Evolutionary conservation across 768 basidiomycete species (phyloP).

Genomic region (Amanita rimosa): DNA sequence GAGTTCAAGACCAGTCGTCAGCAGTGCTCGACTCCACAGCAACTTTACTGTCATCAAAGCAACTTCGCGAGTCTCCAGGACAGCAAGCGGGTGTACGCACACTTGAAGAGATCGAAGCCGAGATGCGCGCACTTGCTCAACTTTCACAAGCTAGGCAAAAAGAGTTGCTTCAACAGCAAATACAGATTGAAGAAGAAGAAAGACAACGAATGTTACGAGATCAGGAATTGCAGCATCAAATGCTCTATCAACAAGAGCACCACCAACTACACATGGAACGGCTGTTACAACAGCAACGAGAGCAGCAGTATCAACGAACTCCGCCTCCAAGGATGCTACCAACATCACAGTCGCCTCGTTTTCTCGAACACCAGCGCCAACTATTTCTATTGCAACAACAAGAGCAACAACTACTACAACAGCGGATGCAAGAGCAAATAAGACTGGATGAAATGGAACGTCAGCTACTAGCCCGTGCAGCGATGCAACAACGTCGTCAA

Average conservation of each 20-base stretch:
- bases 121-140: slow-evolving; percentile 60
- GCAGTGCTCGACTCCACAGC: slow-evolving; percentile 25
- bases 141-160: slow-evolving; percentile 17
- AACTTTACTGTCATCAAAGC: slow-evolving; percentile 11
- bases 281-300: slow-evolving; percentile 37
- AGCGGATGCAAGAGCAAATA: slow-evolving; percentile 53
- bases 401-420: slow-evolving; percentile 42
- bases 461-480: slow-evolving; percentile 39
- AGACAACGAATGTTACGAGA: slow-evolving; percentile 16
- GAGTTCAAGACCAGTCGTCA: slow-evolving; percentile 18
- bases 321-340: slow-evolving; percentile 70
- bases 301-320: slow-evolving; percentile 43
- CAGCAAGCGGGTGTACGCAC: slow-evolving; percentile 37
- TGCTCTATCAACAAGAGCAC: slow-evolving; percentile 25
- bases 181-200: slow-evolving; percentile 14
- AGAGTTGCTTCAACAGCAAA: slow-evolving; percentile 18
- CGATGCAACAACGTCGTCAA: slow-evolving; percentile 27
- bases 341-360: slow-evolving; percentile 67
- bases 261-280: slow-evolving; percentile 36
- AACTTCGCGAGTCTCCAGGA: slow-evolving; percentile 24
- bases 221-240: slow-evolving; percentile 23
- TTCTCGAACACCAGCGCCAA: slow-evolving; percentile 67
- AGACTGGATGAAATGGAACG: slow-evolving; percentile 57
- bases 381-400: slow-evolving; percentile 58
- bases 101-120: slow-evolving; percentile 73